Conservation (phyloP, 768 basidiomycete species). For the Phaeolepiota aurea region DNA sequence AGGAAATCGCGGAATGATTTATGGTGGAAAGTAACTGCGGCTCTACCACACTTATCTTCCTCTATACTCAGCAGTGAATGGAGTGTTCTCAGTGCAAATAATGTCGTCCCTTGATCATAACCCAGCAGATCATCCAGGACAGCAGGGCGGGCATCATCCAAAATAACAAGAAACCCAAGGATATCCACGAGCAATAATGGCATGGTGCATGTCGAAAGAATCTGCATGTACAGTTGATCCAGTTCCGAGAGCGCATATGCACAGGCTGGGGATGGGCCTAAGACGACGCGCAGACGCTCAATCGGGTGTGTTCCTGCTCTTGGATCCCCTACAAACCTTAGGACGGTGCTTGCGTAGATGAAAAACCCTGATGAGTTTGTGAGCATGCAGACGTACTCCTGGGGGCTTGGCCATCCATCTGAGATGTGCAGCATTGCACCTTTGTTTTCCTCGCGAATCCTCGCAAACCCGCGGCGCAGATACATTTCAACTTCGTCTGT, state of each 20-base stretch:
- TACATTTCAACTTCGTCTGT: slow-evolving; percentile 11
- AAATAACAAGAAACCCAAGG: slow-evolving; percentile 2
- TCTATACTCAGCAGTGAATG: not conserved
- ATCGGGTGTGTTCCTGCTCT: not conserved
- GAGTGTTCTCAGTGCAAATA: slow-evolving; percentile 1
- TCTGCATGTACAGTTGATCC: slow-evolving; percentile 10
- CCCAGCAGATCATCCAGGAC: slow-evolving; percentile 6
- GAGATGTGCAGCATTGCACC: slow-evolving; percentile 1
- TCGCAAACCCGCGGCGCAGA: slow-evolving; percentile 7
- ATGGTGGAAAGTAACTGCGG: slow-evolving; percentile 5
- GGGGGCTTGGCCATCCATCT: slow-evolving; percentile 2
- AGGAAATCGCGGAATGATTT: slow-evolving; percentile 11
- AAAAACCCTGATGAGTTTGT: not conserved
- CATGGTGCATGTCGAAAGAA: slow-evolving; percentile 5
- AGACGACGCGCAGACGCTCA: slow-evolving; percentile 4
- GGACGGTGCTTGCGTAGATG: slow-evolving; percentile 2
- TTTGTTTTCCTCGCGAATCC: slow-evolving; percentile 4
- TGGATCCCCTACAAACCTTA: slow-evolving; percentile 6
- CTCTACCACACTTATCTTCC: not conserved
- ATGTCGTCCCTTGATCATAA: slow-evolving; percentile 2
- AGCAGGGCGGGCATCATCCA: not conserved
- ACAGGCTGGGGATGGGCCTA: not conserved
- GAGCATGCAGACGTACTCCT: not conserved
- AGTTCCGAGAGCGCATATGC: slow-evolving; percentile 6
- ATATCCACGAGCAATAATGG: not conserved